Conservation (phyloP, 768 basidiomycete genomes). For the Dictyophora rubrovolvata region DNA sequence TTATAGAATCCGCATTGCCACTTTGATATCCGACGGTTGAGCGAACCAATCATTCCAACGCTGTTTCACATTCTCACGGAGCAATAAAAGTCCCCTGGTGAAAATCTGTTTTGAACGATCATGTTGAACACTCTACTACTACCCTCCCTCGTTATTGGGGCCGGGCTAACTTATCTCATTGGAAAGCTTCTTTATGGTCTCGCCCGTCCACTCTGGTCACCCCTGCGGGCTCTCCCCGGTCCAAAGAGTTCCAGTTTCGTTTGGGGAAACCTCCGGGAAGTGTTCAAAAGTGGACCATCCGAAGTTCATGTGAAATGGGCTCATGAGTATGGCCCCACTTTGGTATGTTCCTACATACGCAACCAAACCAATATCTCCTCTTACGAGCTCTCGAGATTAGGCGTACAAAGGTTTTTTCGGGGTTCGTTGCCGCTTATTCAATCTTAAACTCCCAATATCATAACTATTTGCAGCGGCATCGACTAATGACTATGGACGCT, state of each 20-base stretch:
- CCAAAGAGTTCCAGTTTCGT: slow-evolving; percentile 36
- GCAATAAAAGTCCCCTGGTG: no score
- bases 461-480: slow-evolving; percentile 17
- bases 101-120: no score
- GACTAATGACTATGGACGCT: slow-evolving; percentile 49
- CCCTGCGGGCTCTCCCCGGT: slow-evolving; percentile 39
- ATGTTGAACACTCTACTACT: no score
- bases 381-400: not conserved
- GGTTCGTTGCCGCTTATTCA: not conserved
- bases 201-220: slow-evolving; percentile 28
- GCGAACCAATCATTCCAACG: no score
- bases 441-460: not conserved
- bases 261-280: slow-evolving; percentile 38
- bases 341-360: slow-evolving; percentile 13
- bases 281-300: slow-evolving; percentile 29
- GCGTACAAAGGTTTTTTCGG: not conserved
- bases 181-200: slow-evolving; percentile 21
- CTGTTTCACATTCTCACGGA: no score
- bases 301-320: slow-evolving; percentile 39
- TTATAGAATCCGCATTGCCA: no score
- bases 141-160: no score
- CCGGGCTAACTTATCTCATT: not conserved
- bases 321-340: slow-evolving; percentile 34
- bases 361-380: not conserved
- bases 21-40: no score